A percentile compares a stretch with the other conserved stretches of the same genome.
Evolutionary conservation across 1,284 basidiomycete genomes (phyloP).

Genomic region (Peniophora sp.): DNA sequence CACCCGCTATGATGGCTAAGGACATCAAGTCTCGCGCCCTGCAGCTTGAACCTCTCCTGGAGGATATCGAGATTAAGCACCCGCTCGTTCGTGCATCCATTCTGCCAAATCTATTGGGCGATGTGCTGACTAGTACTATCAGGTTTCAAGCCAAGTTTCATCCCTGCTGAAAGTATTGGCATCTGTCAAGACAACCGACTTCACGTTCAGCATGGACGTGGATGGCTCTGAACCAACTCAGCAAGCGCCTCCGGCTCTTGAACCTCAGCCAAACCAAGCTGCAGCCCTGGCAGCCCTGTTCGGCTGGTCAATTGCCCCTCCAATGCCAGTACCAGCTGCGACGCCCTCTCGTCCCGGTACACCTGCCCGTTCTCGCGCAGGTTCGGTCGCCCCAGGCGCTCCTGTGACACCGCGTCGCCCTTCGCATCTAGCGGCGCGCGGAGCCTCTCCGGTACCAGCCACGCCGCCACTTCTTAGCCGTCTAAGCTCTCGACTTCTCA

Average conservation of each 20-base stretch:
- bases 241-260: constrained; percentile 6
- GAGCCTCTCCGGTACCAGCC: constrained; percentile 5
- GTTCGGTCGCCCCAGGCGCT: constrained; percentile 30
- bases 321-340: constrained; percentile 17
- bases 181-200: constrained; percentile 15
- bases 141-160: constrained; percentile 28
- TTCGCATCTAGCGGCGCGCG: constrained; percentile 25
- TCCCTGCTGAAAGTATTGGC: constrained; percentile 20
- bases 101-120: background rate
- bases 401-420: constrained; percentile 26
- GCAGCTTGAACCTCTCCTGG: constrained; percentile 42
- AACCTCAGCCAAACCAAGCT: constrained; percentile 38
- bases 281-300: constrained; percentile 60
- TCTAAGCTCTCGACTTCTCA: constrained; percentile 1
- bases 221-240: constrained; percentile 4
- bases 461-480: background rate
- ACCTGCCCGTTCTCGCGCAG: constrained; percentile 30
- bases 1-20: constrained; percentile 50
- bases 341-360: constrained; percentile 26
- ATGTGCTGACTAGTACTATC: constrained; percentile 6
- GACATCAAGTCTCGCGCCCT: constrained; percentile 51
- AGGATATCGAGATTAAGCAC: constrained; percentile 55
- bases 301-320: constrained; percentile 55
- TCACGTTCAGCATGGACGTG: constrained; percentile 3
- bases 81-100: constrained; percentile 45